phyloP scores from a whole-genome alignment of 768 basidiomycete species.

The Naganishia friedmannii region DNA sequence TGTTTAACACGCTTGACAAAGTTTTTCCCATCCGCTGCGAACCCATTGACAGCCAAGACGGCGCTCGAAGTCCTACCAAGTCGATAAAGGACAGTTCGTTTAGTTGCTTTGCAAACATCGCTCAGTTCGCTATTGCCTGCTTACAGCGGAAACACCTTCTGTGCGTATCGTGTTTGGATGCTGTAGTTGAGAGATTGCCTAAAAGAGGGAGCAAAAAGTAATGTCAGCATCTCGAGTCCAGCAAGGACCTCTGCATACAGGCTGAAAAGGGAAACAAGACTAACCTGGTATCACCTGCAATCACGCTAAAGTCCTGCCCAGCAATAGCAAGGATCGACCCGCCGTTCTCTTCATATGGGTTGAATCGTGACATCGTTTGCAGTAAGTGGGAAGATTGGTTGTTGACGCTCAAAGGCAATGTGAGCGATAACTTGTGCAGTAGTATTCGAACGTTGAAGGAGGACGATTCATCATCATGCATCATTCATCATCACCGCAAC shows the following conservation, averaged over 20 bases:
- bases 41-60: conserved; percentile 92
- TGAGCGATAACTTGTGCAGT: too few species aligned
- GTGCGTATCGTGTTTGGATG: conserved; percentile 95
- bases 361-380: conserved; percentile 24
- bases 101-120: not conserved
- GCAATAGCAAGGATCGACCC: conserved; percentile 91
- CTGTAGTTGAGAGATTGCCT: conserved; percentile 88
- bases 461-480: conserved; percentile 3
- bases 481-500: not conserved
- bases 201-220: not conserved
- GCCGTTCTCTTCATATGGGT: conserved; percentile 68
- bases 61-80: conserved; percentile 76
- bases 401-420: not conserved
- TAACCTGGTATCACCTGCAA: conserved; percentile 85
- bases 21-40: conserved; percentile 94
- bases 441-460: not conserved
- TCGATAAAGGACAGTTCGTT: not conserved
- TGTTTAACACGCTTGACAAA: conserved; percentile 96
- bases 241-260: too few species aligned
- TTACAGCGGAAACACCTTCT: conserved; percentile 90
- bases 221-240: too few species aligned
- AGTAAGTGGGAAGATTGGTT: too few species aligned
- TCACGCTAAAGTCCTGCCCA: conserved; percentile 86
- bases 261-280: not conserved
- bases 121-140: conserved; percentile 46